Evolutionary conservation across 2,329 filamentous ascomycete species (phyloP).

Genomic region (Pseudomassariella vexata): DNA sequence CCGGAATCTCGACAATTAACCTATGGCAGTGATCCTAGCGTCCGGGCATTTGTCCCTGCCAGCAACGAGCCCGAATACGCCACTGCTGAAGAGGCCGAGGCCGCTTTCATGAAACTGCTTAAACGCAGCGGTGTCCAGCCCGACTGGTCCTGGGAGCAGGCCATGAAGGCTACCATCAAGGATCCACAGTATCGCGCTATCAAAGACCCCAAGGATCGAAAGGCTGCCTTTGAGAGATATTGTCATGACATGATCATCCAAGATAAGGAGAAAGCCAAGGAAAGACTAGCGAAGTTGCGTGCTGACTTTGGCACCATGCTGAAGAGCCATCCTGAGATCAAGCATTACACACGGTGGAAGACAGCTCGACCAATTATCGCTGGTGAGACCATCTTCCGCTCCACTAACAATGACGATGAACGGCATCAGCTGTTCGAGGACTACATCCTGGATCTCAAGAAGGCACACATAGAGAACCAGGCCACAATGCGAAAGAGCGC

Average conservation of each 20-base stretch:
- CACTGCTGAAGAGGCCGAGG: constrained; percentile 81
- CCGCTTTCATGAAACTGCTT: constrained; percentile 86
- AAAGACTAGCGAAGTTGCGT: constrained; percentile 84
- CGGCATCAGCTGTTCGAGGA: constrained; percentile 88
- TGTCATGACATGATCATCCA: constrained; percentile 82
- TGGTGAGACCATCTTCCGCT: constrained; percentile 90
- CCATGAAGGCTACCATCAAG: constrained; percentile 77
- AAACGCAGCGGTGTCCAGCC: constrained; percentile 79
- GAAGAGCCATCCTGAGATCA: constrained; percentile 92
- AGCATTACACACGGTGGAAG: constrained; percentile 95
- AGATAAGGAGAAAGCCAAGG: constrained; percentile 91
- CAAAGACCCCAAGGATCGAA: constrained; percentile 86
- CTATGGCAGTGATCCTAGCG: constrained; percentile 49
- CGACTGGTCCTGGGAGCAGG: constrained; percentile 90
- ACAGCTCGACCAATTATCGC: constrained; percentile 91
- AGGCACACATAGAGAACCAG: constrained; percentile 71
- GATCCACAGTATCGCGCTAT: constrained; percentile 91
- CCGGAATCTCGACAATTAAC: constrained; percentile 54
- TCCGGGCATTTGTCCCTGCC: constrained; percentile 56
- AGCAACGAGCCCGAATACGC: constrained; percentile 72
- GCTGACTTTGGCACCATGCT: constrained; percentile 95
- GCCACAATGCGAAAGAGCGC: constrained; percentile 68
- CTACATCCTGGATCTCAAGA: constrained; percentile 81
- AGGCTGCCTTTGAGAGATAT: constrained; percentile 90
- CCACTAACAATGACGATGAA: constrained; percentile 81